These are phyloP conservation scores for Picochlorum sp. DNA, from an alignment of 139 green algal species.

Conservation along the genomic window DNA sequence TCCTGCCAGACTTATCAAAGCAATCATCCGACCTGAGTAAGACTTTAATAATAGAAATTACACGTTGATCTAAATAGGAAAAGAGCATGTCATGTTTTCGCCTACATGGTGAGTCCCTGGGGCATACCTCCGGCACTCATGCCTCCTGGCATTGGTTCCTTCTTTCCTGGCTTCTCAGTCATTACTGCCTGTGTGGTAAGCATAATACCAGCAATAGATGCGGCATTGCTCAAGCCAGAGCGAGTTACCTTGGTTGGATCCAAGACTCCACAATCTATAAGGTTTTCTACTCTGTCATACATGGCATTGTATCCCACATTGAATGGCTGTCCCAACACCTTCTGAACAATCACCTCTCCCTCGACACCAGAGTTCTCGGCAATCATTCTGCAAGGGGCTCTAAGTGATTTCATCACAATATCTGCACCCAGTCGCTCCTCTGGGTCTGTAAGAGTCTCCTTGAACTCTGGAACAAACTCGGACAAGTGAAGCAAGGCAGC, in stretches of 20 bases:
- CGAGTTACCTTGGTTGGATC: conserved; percentile 96
- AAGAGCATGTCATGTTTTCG: not conserved
- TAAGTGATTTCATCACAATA: conserved; percentile 86
- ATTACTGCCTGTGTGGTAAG: conserved; percentile 97
- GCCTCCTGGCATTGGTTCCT: conserved; percentile 22
- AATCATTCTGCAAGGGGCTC: conserved; percentile 55
- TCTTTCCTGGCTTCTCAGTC: conserved; percentile 64
- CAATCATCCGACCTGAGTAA: not conserved
- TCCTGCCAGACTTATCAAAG: conserved; percentile 42
- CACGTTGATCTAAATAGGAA: not conserved
- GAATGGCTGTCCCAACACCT: conserved; percentile 74
- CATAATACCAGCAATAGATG: conserved; percentile 96
- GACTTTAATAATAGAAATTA: conserved; percentile 11
- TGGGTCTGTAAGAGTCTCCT: conserved; percentile 56
- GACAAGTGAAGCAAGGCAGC: conserved; percentile 90
- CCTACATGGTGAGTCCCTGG: conserved; percentile 71
- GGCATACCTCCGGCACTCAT: conserved; percentile 62
- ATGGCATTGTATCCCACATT: conserved; percentile 90
- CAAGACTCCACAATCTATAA: conserved; percentile 83
- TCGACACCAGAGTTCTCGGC: conserved; percentile 86
- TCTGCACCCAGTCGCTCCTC: conserved; percentile 91
- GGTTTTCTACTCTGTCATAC: conserved; percentile 56
- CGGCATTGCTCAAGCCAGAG: conserved; percentile 80
- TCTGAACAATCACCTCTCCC: conserved; percentile 85
- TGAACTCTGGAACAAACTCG: conserved; percentile 74